Evolutionary conservation across 495 filamentous ascomycete genomes (phyloP).

Genomic region (Penicillium alfredii): DNA sequence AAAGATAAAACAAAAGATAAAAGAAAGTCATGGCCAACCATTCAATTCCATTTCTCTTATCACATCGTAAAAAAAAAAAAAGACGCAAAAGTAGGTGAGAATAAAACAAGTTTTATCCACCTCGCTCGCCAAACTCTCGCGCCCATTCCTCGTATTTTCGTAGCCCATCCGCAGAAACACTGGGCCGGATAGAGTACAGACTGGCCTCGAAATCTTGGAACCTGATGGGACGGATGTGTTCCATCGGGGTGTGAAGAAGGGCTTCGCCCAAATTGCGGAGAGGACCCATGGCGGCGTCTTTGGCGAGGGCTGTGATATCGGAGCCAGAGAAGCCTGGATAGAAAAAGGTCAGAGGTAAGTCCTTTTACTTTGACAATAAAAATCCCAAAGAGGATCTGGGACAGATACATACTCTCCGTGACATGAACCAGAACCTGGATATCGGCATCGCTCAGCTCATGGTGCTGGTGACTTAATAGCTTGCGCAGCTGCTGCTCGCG

Average conservation of each 20-base stretch:
- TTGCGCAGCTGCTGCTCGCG: constrained; percentile 69
- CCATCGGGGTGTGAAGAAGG: constrained; percentile 82
- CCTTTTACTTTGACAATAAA: no score
- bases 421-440: constrained; percentile 70
- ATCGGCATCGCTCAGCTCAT: constrained; percentile 67
- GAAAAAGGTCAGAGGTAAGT: constrained; percentile 3
- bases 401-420: constrained; percentile 67
- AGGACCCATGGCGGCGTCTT: constrained; percentile 98
- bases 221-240: constrained; percentile 84
- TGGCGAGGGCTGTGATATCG: constrained; percentile 94
- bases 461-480: constrained; percentile 80
- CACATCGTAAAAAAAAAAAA: constrained; percentile 1
- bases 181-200: constrained; percentile 79
- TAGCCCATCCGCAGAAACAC: constrained; percentile 79
- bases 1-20: no score
- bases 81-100: not conserved
- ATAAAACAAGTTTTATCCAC: constrained; percentile 46
- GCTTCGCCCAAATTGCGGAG: constrained; percentile 87
- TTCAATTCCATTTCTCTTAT: not conserved
- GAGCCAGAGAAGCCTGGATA: constrained; percentile 84
- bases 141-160: constrained; percentile 93
- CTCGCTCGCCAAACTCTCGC: constrained; percentile 83
- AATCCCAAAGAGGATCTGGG: not conserved
- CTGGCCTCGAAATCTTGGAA: constrained; percentile 81
- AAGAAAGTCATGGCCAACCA: no score